Conservation (phyloP, 257 asterid genomes). For the Solanum gandarillasii region DNA sequence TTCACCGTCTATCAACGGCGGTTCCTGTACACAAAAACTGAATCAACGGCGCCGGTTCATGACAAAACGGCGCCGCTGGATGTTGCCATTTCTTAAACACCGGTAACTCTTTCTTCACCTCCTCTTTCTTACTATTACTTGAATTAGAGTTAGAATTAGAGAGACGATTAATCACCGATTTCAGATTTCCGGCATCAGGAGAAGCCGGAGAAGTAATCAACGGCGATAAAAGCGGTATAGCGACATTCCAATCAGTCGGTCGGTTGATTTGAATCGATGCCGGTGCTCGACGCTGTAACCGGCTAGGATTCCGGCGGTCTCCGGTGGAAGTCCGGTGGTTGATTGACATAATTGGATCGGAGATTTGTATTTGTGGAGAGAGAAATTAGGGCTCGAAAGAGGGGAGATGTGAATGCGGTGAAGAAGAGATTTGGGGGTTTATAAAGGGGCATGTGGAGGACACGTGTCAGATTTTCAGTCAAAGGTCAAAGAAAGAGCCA, state of each 20-base stretch:
- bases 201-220: slow-evolving; percentile 7
- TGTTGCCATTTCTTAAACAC: slow-evolving; percentile 49
- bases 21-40: slow-evolving; percentile 43
- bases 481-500: slow-evolving; percentile 3
- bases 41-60: slow-evolving; percentile 32
- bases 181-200: background rate
- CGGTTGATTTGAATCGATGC: slow-evolving; percentile 11
- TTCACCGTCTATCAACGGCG: slow-evolving; percentile 20
- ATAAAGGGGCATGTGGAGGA: background rate
- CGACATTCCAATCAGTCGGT: slow-evolving; percentile 4
- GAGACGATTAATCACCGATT: background rate
- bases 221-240: slow-evolving; percentile 16
- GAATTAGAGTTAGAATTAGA: background rate
- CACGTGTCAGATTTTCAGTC: background rate
- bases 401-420: background rate
- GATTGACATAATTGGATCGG: background rate
- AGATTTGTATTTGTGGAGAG: background rate
- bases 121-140: slow-evolving; percentile 3
- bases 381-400: background rate
- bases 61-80: slow-evolving; percentile 61
- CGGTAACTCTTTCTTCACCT: background rate
- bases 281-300: slow-evolving; percentile 6
- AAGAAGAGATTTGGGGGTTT: background rate
- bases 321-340: background rate
- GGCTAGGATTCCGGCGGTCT: slow-evolving; percentile 1